Conservation (phyloP, 1,284 basidiomycete species). For the Moesziomyces aphidis region DNA sequence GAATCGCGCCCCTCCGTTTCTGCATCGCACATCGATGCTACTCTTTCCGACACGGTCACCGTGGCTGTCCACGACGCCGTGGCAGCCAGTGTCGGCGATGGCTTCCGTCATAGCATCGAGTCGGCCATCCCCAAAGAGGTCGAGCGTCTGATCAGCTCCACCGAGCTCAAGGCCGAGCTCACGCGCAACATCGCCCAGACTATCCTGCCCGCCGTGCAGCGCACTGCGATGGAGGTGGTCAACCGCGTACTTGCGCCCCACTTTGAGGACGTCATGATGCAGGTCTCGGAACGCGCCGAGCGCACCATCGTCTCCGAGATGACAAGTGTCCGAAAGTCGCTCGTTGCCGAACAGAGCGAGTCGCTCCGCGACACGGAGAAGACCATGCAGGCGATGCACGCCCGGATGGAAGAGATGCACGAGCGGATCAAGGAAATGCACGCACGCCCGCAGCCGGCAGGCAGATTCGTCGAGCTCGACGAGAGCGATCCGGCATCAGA, state of each 20-base stretch:
- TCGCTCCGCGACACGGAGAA: constrained; percentile 26
- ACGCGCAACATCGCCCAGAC: constrained; percentile 35
- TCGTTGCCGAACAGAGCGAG: constrained; percentile 36
- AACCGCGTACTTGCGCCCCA: constrained; percentile 48
- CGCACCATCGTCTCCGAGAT: constrained; percentile 39
- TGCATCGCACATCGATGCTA: constrained; percentile 4
- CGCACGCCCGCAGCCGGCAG: constrained; percentile 2
- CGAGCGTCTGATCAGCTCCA: constrained; percentile 34
- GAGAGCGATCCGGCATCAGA: background rate
- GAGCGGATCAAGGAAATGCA: constrained; percentile 15
- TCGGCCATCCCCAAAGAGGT: constrained; percentile 33
- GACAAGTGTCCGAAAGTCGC: constrained; percentile 43
- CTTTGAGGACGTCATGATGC: constrained; percentile 47
- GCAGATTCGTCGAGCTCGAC: constrained; percentile 1
- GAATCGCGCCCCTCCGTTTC: constrained; percentile 4
- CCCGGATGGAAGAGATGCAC: constrained; percentile 9
- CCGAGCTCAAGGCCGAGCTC: constrained; percentile 39
- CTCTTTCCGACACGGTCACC: constrained; percentile 18
- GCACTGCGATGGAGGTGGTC: constrained; percentile 49
- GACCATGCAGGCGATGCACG: constrained; percentile 12
- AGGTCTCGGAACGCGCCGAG: constrained; percentile 24
- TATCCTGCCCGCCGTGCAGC: constrained; percentile 50
- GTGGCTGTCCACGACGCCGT: constrained; percentile 18
- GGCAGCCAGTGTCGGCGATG: constrained; percentile 11
- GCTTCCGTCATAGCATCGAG: constrained; percentile 23